Evolutionary conservation across 306 rosid genomes (phyloP).

Genomic region (Fragaria nilgerrensis): DNA sequence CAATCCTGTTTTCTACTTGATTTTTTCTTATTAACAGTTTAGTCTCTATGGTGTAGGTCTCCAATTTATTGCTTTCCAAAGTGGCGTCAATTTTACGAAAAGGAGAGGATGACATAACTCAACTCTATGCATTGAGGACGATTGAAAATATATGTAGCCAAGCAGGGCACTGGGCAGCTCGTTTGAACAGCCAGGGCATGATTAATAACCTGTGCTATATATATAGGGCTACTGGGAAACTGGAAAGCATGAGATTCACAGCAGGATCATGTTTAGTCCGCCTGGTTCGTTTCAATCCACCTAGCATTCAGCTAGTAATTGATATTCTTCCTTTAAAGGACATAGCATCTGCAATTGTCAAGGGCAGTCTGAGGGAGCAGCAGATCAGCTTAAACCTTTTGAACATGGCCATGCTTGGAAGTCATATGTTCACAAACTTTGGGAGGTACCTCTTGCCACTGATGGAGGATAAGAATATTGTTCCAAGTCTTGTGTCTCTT

Average conservation of each 20-base stretch:
- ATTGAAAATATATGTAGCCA: slow-evolving; percentile 89
- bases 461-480: slow-evolving; percentile 81
- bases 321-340: slow-evolving; percentile 85
- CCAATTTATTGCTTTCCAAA: slow-evolving; percentile 73
- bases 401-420: slow-evolving; percentile 84
- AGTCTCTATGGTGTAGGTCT: slow-evolving; percentile 52
- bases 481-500: slow-evolving; percentile 68
- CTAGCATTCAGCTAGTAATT: slow-evolving; percentile 64
- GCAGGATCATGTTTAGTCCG: slow-evolving; percentile 99
- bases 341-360: slow-evolving; percentile 68
- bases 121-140: slow-evolving; percentile 89
- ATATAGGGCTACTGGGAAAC: slow-evolving; percentile 87
- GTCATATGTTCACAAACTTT: slow-evolving; percentile 64
- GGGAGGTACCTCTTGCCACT: slow-evolving; percentile 72
- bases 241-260: slow-evolving; percentile 90
- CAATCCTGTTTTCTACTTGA: slow-evolving; percentile 11
- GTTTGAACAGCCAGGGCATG: slow-evolving; percentile 79
- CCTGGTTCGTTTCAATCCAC: slow-evolving; percentile 77
- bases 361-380: slow-evolving; percentile 89
- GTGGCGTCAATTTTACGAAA: slow-evolving; percentile 81
- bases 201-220: slow-evolving; percentile 78
- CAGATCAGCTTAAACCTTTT: slow-evolving; percentile 92
- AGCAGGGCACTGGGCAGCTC: slow-evolving; percentile 87
- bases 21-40: slow-evolving; percentile 12
- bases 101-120: slow-evolving; percentile 96